Base-by-base conservation (phyloP, 2,329 filamentous ascomycete species). In the Penicillium crustosum region DNA sequence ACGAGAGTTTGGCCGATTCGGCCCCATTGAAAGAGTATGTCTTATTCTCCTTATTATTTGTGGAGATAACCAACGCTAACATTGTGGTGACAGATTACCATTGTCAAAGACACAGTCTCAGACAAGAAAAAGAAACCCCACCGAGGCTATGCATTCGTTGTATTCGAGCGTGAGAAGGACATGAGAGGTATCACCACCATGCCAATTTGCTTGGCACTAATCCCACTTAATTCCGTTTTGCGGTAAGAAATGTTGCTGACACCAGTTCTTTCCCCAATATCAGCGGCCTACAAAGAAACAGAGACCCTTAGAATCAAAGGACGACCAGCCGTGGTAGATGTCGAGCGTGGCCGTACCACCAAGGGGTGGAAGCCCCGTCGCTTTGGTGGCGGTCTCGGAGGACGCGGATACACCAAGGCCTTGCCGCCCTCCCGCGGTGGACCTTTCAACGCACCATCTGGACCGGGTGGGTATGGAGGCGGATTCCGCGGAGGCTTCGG, bases 141-240 rank as follows among this genome's bases (percentile, higher is more conserved):
- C 71, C 84, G 89, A 70, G 94, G 94, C 61, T 99, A 99, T 76
- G 94, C 91, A 61, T 99, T 99, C 73, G 89, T 99, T 67, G 91
- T 97, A 54, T 99, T 93, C 73, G 93, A 97, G 78, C 89, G 91
- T 75, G 94, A 97, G 79, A 93, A 93, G 78, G 94, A 97, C 75
- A 97, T 97, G 93, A 95, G 95, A 91, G 92, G 93, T 97, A 95
- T 63, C 59, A 56, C 52, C 48, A 50, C 59, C 64, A 61, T 53
- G 50, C 54, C 59, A 47, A 50, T 49, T 33, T 57, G 55, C 53
- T 43, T 35, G 33, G 52, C 53, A 55, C 38, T 49, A 39, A 53
- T 49, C 47, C 27, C 42, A 51, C 39, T 25, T 39, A 21, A 19
- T 33, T 54, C 25, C 19, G 39, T 38, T n/a, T 39, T 56, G 23